Conservation (phyloP, 1,284 basidiomycete genomes). For the Ganoderma lingzhi region DNA sequence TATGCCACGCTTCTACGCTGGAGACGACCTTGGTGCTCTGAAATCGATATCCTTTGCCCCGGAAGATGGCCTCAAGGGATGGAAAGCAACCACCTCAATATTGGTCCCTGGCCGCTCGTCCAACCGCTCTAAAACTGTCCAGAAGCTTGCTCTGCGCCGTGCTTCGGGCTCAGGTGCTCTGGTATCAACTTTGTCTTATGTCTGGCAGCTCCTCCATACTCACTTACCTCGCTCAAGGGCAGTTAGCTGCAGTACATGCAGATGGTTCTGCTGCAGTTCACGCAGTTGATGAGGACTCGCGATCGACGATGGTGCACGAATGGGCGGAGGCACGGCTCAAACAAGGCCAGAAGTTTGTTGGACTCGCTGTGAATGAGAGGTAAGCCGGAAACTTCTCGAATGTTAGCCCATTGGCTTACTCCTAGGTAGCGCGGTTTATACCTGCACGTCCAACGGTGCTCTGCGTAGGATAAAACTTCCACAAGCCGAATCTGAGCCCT, state of each 20-base stretch:
- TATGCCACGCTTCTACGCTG: constrained; percentile 74
- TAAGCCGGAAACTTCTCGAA: constrained; percentile 37
- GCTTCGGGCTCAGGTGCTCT: constrained; percentile 26
- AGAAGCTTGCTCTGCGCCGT: constrained; percentile 45
- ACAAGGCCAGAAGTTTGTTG: constrained; percentile 63
- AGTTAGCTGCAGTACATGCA: constrained; percentile 71
- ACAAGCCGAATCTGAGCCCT: constrained; percentile 35
- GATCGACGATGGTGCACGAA: constrained; percentile 47
- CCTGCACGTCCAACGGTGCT: constrained; percentile 79
- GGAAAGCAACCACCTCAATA: constrained; percentile 44
- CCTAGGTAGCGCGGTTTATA: constrained; percentile 56
- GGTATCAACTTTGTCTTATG: constrained; percentile 29
- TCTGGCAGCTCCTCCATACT: constrained; percentile 3
- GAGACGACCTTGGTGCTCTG: constrained; percentile 78
- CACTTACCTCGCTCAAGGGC: constrained; percentile 40
- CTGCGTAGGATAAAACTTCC: constrained; percentile 56
- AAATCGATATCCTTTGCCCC: constrained; percentile 60
- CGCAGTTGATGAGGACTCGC: constrained; percentile 50
- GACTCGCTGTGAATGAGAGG: constrained; percentile 58
- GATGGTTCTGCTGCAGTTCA: constrained; percentile 61
- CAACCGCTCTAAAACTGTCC: constrained; percentile 49
- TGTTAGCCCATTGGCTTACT: not conserved
- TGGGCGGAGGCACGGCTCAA: constrained; percentile 74
- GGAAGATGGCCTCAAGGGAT: constrained; percentile 28
- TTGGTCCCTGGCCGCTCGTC: constrained; percentile 45